Evolutionary conservation across 148 eudicot species (phyloP), one percentile per base, ranked within the genome.

Genomic region (Vaccinium macrocarpon): DNA sequence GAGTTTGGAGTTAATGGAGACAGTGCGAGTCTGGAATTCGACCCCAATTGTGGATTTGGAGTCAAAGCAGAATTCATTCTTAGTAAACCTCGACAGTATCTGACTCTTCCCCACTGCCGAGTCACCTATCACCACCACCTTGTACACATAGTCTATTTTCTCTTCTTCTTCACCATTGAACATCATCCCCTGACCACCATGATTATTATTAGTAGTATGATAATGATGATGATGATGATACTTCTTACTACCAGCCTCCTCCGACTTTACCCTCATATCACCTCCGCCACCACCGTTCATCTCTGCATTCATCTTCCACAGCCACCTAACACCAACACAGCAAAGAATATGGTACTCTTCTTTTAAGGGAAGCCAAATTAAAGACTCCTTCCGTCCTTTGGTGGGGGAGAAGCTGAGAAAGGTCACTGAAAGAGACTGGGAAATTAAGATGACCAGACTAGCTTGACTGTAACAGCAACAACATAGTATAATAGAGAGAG

Each of bases 31-130:
- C 86, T 95, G 98, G 53, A 95, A 95, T 88, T 95, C 98, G 27
- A 95, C 98, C 19, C 98, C 98, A 76, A 95, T 95, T n/a, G 97
- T 95, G 29, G 98, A 92, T 81, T 95, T 95, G 4, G 98, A 95
- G 77, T 95, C 98, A 5, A 95, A 90, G 21, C 88, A 87, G 86
- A 95, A 95, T 79, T 95, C 92, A 49, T 95, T 93, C 87, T 91
- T 95, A 0, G 97, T 86, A 70, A 95, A 95, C 82, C 97, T 88
- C 0, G 95, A 84, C 4, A 95, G 83, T 25, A 95, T 84, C 76
- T 95, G 98, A 11, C 96, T 88, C 86, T 95, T 95, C 0, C 98
- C 98, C 15, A 95, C 98, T 0, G 95, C 98, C 0, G 98, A 93
- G 73, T 95, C 98, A 0, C 98, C 98, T 10, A 92, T 93, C 59